Evolutionary conservation across 768 basidiomycete species (phyloP).

Genomic region (Boletus tomentosulus): DNA sequence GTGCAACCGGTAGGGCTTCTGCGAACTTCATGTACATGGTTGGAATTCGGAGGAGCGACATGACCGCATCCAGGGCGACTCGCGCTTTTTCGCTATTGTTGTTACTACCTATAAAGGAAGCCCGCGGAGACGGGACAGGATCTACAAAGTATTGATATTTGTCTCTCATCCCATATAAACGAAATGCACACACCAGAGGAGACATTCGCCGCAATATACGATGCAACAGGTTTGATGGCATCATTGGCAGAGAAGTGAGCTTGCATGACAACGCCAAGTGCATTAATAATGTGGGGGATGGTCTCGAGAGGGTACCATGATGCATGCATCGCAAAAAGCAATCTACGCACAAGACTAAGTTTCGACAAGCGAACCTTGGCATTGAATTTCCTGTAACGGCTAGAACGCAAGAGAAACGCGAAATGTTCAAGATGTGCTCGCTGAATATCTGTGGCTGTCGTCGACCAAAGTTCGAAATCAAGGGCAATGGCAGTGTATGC

Average conservation of each 20-base stretch:
- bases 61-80: slow-evolving; percentile 60
- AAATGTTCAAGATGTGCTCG: slow-evolving; percentile 80
- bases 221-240: slow-evolving; percentile 78
- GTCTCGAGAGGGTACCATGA: slow-evolving; percentile 63
- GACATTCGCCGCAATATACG: slow-evolving; percentile 80
- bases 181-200: slow-evolving; percentile 49
- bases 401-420: slow-evolving; percentile 62
- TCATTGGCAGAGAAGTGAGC: slow-evolving; percentile 70
- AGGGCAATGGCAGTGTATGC: slow-evolving; percentile 83
- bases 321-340: slow-evolving; percentile 80
- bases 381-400: slow-evolving; percentile 77
- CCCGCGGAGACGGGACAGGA: neutral
- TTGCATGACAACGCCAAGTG: slow-evolving; percentile 57
- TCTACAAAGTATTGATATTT: neutral
- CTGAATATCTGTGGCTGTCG: slow-evolving; percentile 67
- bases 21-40: slow-evolving; percentile 67
- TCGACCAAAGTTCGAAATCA: slow-evolving; percentile 89
- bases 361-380: slow-evolving; percentile 68
- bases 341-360: slow-evolving; percentile 62
- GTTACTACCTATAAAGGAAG: slow-evolving; percentile 7
- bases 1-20: slow-evolving; percentile 67
- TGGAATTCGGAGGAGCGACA: slow-evolving; percentile 55
- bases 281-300: slow-evolving; percentile 48
- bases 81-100: slow-evolving; percentile 56
- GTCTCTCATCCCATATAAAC: neutral